phyloP scores from a whole-genome alignment of 2,329 filamentous ascomycete species.

The Colletotrichum tropicale region DNA sequence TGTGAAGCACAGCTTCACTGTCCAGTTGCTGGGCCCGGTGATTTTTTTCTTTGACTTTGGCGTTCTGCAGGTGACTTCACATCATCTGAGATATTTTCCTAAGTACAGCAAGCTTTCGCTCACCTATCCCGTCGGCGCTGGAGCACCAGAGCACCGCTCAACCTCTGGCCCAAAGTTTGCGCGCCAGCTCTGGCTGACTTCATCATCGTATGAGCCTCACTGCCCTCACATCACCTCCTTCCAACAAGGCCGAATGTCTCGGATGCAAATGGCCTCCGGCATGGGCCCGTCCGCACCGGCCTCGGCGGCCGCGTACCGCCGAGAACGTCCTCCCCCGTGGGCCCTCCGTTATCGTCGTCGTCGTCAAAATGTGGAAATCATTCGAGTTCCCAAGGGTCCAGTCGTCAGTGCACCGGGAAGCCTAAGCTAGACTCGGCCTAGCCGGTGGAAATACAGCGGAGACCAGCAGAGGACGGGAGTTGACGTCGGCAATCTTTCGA shows the following conservation, averaged over 20 bases:
- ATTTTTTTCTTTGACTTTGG: not conserved
- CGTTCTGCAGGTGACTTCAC: not conserved
- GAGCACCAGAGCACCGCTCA: not conserved
- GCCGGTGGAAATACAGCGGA: conserved; percentile 9
- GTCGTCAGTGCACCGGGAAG: not conserved
- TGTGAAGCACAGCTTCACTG: not conserved
- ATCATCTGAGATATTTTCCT: not conserved
- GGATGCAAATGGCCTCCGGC: not conserved
- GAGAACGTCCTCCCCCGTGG: not conserved
- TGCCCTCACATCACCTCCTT: not conserved
- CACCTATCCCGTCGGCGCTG: not conserved
- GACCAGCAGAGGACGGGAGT: conserved; percentile 12
- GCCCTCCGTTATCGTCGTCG: not conserved
- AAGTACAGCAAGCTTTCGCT: not conserved
- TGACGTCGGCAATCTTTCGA: conserved; percentile 8
- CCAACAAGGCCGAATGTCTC: not conserved
- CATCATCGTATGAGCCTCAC: not conserved
- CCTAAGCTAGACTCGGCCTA: not conserved
- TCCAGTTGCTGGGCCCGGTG: not conserved
- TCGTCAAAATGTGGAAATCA: not conserved
- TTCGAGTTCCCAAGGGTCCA: not conserved
- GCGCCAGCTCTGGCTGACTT: not conserved
- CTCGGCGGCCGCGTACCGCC: conserved; percentile 1
- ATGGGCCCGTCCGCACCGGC: not conserved
- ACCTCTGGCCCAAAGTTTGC: not conserved